phyloP scores from a whole-genome alignment of 2,329 filamentous ascomycete genomes.

The Talaromyces verruculosus region DNA sequence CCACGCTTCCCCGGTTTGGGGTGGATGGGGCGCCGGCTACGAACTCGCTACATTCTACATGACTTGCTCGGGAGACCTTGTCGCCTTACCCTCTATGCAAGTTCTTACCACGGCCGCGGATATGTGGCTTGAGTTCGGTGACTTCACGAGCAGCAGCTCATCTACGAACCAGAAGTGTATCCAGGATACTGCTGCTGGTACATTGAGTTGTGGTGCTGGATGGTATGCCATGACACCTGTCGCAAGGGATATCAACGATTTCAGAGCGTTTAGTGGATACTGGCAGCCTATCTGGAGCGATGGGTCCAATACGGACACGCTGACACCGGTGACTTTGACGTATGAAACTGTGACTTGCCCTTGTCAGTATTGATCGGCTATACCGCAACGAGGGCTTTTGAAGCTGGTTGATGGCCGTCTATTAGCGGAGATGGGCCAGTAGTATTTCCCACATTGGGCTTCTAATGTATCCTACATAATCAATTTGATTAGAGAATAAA shows the following conservation, averaged over 20 bases:
- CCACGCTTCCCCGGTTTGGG: not conserved
- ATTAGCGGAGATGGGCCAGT: not conserved
- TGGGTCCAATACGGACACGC: not conserved
- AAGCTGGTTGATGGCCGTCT: not conserved
- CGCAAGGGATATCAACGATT: not conserved
- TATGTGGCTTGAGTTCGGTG: not conserved
- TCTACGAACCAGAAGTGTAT: not conserved
- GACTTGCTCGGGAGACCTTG: not conserved
- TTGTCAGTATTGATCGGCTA: not conserved
- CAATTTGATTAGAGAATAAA: not conserved
- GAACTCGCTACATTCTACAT: not conserved
- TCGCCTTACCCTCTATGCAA: not conserved
- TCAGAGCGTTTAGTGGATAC: constrained; percentile 1
- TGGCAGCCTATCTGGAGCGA: constrained; percentile 6
- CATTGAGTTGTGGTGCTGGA: not conserved
- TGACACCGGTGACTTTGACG: not conserved
- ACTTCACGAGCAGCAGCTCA: not conserved
- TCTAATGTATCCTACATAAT: not conserved
- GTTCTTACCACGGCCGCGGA: not conserved
- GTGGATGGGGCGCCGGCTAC: not conserved
- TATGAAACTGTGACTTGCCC: not conserved
- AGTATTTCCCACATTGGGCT: not conserved
- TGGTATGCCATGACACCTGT: constrained; percentile 5
- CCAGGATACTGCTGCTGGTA: not conserved
- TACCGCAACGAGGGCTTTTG: not conserved